A percentile compares a stretch with the other conserved stretches of the same genome.
Evolutionary conservation across 2,329 filamentous ascomycete species (phyloP).

Genomic region (Xylaria digitata): DNA sequence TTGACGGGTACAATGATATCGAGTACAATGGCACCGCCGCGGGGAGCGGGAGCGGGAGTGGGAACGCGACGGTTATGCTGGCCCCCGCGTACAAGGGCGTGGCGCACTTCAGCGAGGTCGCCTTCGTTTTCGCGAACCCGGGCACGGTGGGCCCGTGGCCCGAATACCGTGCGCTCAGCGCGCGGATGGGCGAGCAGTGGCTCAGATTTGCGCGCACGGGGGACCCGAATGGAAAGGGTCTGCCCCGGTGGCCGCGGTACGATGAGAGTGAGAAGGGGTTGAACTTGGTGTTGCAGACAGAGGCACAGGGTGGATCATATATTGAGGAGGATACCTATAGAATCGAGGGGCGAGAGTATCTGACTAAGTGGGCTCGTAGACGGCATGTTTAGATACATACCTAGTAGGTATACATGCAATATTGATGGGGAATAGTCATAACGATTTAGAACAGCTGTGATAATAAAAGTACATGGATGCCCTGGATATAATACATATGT

Average conservation of each 20-base stretch:
- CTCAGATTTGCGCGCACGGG: constrained; percentile 45
- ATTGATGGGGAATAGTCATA: not conserved
- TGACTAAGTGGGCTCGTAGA: constrained; percentile 47
- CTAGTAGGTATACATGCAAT: constrained; percentile 9
- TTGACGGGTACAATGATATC: constrained; percentile 25
- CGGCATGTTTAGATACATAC: constrained; percentile 40
- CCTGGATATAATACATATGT: constrained; percentile 13
- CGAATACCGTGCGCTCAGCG: constrained; percentile 44
- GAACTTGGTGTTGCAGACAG: constrained; percentile 50
- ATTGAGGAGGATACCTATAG: constrained; percentile 51
- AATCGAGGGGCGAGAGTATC: constrained; percentile 49
- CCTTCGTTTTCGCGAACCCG: constrained; percentile 54
- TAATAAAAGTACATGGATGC: not conserved
- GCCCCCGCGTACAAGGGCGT: constrained; percentile 50
- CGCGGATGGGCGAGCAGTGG: constrained; percentile 48
- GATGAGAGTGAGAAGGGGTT: constrained; percentile 41
- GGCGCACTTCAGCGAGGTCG: constrained; percentile 55
- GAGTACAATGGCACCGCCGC: constrained; percentile 36
- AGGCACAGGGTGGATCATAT: constrained; percentile 45
- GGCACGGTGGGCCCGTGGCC: constrained; percentile 43
- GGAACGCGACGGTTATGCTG: constrained; percentile 33
- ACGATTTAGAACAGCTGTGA: no score
- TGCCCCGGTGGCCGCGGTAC: constrained; percentile 49
- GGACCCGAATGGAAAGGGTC: constrained; percentile 43
- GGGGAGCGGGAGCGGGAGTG: not conserved